Percentiles rank a stretch among this genome's conserved stretches.
Evolutionary conservation across 78 protist genomes (phyloP).

Genomic region (Dictyostelium firmibasis): DNA sequence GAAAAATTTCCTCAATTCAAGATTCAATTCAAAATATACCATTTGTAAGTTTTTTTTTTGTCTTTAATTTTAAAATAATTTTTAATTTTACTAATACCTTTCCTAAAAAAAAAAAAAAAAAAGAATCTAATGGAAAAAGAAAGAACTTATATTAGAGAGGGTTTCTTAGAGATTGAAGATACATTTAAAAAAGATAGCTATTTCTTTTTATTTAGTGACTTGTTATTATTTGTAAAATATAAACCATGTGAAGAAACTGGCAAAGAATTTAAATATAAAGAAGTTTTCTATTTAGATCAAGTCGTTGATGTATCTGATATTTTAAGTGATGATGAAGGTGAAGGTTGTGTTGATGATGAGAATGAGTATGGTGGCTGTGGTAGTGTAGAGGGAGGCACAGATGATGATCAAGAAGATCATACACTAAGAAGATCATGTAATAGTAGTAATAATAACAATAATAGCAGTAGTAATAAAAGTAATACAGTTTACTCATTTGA

Average conservation of each 20-base stretch:
- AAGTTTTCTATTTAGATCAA: slow-evolving; percentile 26
- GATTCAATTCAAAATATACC: slow-evolving; percentile 36
- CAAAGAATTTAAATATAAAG: slow-evolving; percentile 75
- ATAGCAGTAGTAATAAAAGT: background rate
- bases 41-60: background rate
- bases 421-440: background rate
- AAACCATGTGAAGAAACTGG: slow-evolving; percentile 77
- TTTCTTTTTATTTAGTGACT: slow-evolving; percentile 67
- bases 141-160: slow-evolving; percentile 71
- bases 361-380: background rate
- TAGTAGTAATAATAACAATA: background rate
- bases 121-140: slow-evolving; percentile 37
- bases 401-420: background rate
- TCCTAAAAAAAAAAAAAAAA: background rate
- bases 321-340: slow-evolving; percentile 69
- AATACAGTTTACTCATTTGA: slow-evolving; percentile 6
- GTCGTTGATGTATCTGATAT: slow-evolving; percentile 57
- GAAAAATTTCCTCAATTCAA: slow-evolving; percentile 47
- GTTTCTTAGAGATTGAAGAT: slow-evolving; percentile 72
- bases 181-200: slow-evolving; percentile 56
- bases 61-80: background rate
- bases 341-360: background rate
- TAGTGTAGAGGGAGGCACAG: background rate
- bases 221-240: slow-evolving; percentile 57
- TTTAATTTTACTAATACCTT: background rate